Percentiles rank a stretch among this genome's conserved stretches.
phyloP scores from a whole-genome alignment of 225 moss, liverwort and hornwort species.

The Polytrichum commune region DNA sequence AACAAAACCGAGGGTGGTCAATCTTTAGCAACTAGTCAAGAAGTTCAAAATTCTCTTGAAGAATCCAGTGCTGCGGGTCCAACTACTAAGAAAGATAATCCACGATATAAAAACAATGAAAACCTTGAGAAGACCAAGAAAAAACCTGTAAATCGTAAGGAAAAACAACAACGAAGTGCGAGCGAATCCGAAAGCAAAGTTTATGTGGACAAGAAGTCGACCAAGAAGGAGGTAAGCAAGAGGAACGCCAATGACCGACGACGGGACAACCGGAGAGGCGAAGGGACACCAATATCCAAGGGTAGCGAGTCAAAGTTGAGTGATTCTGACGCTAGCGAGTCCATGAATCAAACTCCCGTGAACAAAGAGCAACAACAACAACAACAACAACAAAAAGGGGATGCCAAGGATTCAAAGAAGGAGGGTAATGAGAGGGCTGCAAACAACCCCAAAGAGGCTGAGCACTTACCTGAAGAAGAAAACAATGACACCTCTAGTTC shows the following conservation, averaged over 20 bases:
- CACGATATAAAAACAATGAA: background rate
- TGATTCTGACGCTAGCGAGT: background rate
- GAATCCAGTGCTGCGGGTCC: background rate
- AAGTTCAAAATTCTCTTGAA: background rate
- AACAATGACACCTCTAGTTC: conserved; percentile 36
- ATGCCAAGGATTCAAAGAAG: conserved; percentile 9
- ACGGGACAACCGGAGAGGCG: background rate
- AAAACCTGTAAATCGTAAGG: background rate
- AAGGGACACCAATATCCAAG: background rate
- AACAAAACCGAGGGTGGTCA: background rate
- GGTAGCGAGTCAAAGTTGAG: background rate
- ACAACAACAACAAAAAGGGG: conserved; percentile 2
- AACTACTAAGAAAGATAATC: background rate
- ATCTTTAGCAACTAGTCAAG: background rate
- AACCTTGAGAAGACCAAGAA: background rate
- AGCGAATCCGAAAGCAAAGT: background rate
- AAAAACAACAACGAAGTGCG: background rate
- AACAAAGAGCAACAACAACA: background rate
- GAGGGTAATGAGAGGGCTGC: conserved; percentile 15
- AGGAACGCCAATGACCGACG: background rate
- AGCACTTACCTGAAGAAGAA: background rate
- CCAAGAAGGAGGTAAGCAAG: background rate
- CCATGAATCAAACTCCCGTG: background rate
- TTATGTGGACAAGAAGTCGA: background rate
- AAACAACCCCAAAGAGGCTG: conserved; percentile 2